Base-by-base conservation (phyloP, 2,329 filamentous ascomycete species). In the Microsporum audouinii region DNA sequence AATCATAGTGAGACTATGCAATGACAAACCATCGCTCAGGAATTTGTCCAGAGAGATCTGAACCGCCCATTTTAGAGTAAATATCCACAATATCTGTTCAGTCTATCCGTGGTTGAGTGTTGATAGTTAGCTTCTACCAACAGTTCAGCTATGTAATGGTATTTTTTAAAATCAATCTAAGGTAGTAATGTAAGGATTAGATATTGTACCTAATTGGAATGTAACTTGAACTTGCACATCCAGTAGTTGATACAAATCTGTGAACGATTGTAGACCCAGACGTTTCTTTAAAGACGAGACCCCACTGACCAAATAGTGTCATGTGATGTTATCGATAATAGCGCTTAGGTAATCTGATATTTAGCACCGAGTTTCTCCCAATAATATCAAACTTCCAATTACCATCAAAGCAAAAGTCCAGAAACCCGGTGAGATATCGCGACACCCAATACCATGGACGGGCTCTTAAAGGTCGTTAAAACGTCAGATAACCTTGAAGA, bases 381-480 rank as follows among this genome's bases (percentile, higher is more conserved):
- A 5, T 36, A n/a, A 17, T 5, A 14, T 2, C 39, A 5, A 43
- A n/a, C 39, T n/a, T 43, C 14, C n/a, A n/a, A 43, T 43, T n/a
- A 43, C n/a, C 4, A 47, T 23, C n/a, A 12, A 47, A 10, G 2
- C n/a, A 51, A 23, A 29, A 49, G 27, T 49, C 45, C 38, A 41
- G 3, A 6, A 43, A 5, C 6, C 14, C 14, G 5, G 14, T 17
- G n/a, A n/a, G 17, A n/a, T 6, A 31, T 47, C 10, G 10, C 23
- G 3, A 14, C 7, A n/a, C 23, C 8, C 8, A 31, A 14, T 8
- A 29, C 14, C 41, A 76, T 76, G 74, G 74, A 76, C 59, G 70
- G 66, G 6, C 69, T 76, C 58, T 66, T 76, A 49, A 75, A 70
- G 12, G 73, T 71, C 38, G 69, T 75, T n/a, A 75, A 74, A 43